phyloP scores from a whole-genome alignment of 2,329 filamentous ascomycete genomes.

The Leptographium galeiforme region DNA sequence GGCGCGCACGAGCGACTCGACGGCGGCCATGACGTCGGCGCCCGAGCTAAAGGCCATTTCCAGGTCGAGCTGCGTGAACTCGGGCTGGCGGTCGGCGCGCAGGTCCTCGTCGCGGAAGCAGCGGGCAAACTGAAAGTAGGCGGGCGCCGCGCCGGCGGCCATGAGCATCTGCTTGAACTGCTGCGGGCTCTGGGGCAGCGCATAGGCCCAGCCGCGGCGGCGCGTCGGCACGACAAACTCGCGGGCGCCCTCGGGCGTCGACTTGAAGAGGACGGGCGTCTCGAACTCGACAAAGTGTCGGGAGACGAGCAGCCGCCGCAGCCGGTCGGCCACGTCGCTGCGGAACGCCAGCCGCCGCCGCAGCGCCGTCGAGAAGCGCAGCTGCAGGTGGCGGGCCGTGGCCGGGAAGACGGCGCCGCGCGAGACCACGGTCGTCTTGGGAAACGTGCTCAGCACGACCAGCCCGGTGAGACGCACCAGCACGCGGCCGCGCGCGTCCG shows the following conservation, averaged over 20 bases:
- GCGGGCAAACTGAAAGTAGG: slow-evolving; percentile 84
- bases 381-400: slow-evolving; percentile 67
- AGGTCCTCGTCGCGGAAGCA: slow-evolving; percentile 95
- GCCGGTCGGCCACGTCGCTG: slow-evolving; percentile 24
- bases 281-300: slow-evolving; percentile 66
- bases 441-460: slow-evolving; percentile 57
- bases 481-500: not conserved
- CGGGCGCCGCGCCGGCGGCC: slow-evolving; percentile 61
- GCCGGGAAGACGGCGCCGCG: slow-evolving; percentile 60
- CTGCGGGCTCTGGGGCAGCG: slow-evolving; percentile 88
- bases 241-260: slow-evolving; percentile 85
- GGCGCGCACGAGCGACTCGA: slow-evolving; percentile 37
- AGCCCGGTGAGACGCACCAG: slow-evolving; percentile 40
- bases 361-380: slow-evolving; percentile 59
- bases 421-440: slow-evolving; percentile 63
- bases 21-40: slow-evolving; percentile 48
- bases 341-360: slow-evolving; percentile 58
- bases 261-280: slow-evolving; percentile 92
- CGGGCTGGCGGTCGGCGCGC: slow-evolving; percentile 82
- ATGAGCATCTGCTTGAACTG: slow-evolving; percentile 98
- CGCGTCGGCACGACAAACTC: slow-evolving; percentile 91
- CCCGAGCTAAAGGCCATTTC: slow-evolving; percentile 81
- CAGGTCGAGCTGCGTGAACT: slow-evolving; percentile 89
- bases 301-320: slow-evolving; percentile 8
- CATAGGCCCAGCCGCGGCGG: slow-evolving; percentile 64